phyloP scores from a whole-genome alignment of 441 rosid species.

The Populus hybrid region DNA sequence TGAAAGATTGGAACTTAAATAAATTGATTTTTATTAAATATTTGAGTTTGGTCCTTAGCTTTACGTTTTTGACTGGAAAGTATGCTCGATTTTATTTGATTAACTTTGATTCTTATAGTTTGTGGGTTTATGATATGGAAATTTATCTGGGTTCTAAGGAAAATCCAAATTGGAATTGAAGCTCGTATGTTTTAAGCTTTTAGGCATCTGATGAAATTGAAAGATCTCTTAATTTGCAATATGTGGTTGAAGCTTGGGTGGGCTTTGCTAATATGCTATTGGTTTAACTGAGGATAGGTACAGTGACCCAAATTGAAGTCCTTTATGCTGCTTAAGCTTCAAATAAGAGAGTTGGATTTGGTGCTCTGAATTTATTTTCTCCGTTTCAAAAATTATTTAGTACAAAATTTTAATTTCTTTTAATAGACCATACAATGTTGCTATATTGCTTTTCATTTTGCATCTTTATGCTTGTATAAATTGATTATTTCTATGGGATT shows the following conservation, averaged over 20 bases:
- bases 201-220: neutral
- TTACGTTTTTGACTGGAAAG: neutral
- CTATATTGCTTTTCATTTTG: neutral
- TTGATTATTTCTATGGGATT: neutral
- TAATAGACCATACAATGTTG: too few species aligned
- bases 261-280: neutral
- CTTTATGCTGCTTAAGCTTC: neutral
- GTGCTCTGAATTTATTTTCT: too few species aligned
- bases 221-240: neutral
- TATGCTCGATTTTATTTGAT: neutral
- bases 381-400: too few species aligned
- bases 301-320: neutral
- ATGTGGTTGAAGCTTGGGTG: neutral
- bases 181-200: neutral
- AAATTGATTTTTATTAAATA: neutral
- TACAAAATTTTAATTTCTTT: too few species aligned
- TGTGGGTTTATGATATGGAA: neutral
- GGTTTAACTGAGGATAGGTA: neutral
- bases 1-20: neutral
- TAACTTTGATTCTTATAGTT: neutral
- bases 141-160: neutral
- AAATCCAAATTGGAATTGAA: neutral
- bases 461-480: neutral
- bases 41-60: neutral
- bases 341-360: neutral